Conservation (phyloP, 305 asterid genomes). For the Salvia sclarea region DNA sequence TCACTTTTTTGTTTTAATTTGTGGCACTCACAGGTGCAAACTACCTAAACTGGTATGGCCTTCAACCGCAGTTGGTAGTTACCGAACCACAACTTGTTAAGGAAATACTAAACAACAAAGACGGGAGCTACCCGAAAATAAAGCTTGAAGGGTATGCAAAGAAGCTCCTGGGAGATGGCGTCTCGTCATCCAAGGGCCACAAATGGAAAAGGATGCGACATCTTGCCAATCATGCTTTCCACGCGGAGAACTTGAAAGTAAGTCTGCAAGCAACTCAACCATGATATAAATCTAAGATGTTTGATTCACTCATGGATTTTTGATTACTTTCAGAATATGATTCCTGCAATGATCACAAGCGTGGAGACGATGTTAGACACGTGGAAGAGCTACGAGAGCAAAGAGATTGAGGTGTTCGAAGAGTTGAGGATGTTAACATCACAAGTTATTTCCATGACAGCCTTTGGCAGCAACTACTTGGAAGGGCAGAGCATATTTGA, state of each 20-base stretch:
- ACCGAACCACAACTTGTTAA: slow-evolving; percentile 63
- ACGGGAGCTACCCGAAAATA: slow-evolving; percentile 50
- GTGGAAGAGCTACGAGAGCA: slow-evolving; percentile 50
- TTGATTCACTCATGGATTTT: background rate
- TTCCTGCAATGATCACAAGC: slow-evolving; percentile 59
- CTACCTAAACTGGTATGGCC: slow-evolving; percentile 61
- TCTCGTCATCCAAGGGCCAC: slow-evolving; percentile 58
- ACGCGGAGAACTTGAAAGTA: slow-evolving; percentile 64
- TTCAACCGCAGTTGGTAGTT: slow-evolving; percentile 58
- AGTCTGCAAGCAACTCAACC: background rate
- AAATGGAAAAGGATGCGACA: slow-evolving; percentile 70
- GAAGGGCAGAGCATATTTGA: slow-evolving; percentile 75
- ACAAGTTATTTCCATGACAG: slow-evolving; percentile 72
- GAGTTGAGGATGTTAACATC: slow-evolving; percentile 63
- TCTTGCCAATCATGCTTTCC: slow-evolving; percentile 61
- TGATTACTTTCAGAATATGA: slow-evolving; percentile 48
- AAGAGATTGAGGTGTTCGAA: slow-evolving; percentile 65
- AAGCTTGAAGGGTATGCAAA: slow-evolving; percentile 53
- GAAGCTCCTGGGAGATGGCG: slow-evolving; percentile 72
- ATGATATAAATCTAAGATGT: background rate
- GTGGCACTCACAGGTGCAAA: slow-evolving; percentile 48
- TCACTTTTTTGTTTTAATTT: background rate
- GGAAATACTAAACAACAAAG: slow-evolving; percentile 57
- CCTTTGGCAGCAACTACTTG: slow-evolving; percentile 72
- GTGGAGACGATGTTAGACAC: slow-evolving; percentile 59